Evolutionary conservation across 2,329 filamentous ascomycete genomes (phyloP).

Genomic region (Ophiostoma triangulosporum): DNA sequence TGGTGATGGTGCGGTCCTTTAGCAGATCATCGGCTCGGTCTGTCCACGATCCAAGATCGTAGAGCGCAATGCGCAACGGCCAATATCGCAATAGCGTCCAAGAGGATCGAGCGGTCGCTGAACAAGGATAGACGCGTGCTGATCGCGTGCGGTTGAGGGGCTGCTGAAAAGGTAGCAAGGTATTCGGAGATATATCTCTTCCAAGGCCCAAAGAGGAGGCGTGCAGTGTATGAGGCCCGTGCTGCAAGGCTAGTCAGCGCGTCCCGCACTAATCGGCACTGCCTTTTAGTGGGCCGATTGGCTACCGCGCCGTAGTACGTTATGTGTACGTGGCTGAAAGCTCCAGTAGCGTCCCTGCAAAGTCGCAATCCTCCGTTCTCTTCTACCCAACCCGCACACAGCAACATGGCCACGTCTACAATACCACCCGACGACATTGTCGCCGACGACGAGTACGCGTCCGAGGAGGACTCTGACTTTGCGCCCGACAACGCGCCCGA

Average conservation of each 20-base stretch:
- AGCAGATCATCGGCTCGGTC: background rate
- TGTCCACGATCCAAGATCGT: background rate
- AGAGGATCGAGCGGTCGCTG: too few relatives aligned
- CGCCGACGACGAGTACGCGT: slow-evolving; percentile 44
- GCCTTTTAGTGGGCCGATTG: background rate
- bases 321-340: background rate
- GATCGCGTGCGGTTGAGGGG: too few relatives aligned
- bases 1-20: too few relatives aligned
- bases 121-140: too few relatives aligned
- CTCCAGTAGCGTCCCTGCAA: background rate
- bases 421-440: slow-evolving; percentile 12
- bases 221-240: too few relatives aligned
- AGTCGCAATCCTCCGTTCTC: background rate
- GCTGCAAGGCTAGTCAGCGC: background rate
- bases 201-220: too few relatives aligned
- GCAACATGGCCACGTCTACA: background rate
- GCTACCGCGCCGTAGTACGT: background rate
- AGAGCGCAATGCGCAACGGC: background rate
- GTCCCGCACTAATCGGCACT: background rate
- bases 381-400: background rate
- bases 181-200: too few relatives aligned
- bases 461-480: slow-evolving; percentile 63
- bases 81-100: background rate
- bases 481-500: slow-evolving; percentile 39
- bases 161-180: too few relatives aligned